Evolutionary conservation across 129 eudicot species (phyloP).

Genomic region (Glebionis coronaria): DNA sequence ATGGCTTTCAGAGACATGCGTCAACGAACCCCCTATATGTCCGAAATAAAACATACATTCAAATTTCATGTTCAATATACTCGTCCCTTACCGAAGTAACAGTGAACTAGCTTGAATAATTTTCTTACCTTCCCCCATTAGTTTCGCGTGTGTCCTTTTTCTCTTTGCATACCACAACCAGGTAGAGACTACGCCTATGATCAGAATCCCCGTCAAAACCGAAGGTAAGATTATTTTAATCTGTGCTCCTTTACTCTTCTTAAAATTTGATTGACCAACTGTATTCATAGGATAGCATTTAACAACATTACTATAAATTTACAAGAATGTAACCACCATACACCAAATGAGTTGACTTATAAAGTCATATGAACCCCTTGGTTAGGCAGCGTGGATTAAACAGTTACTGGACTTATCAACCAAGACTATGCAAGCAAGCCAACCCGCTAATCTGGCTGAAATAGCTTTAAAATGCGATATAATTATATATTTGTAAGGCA

Average conservation of each 20-base stretch:
- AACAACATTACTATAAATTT: background rate
- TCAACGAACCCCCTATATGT: background rate
- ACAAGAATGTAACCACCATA: background rate
- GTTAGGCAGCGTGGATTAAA: too few relatives aligned
- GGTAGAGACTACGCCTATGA: slow-evolving; percentile 29
- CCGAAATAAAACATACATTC: background rate
- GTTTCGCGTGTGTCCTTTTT: slow-evolving; percentile 16
- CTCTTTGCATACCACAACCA: slow-evolving; percentile 7
- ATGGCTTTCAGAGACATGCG: slow-evolving; percentile 7
- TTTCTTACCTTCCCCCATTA: slow-evolving; percentile 17
- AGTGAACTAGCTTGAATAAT: too few relatives aligned
- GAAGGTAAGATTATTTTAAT: slow-evolving; percentile 16
- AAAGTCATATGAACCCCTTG: too few relatives aligned
- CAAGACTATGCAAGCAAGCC: too few relatives aligned
- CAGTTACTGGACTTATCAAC: too few relatives aligned
- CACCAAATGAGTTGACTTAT: background rate
- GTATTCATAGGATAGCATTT: slow-evolving; percentile 6
- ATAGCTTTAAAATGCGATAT: too few relatives aligned
- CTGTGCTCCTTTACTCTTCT: slow-evolving; percentile 20
- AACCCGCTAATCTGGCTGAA: too few relatives aligned
- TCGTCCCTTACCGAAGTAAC: background rate
- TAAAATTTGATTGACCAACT: slow-evolving; percentile 2
- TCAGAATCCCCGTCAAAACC: slow-evolving; percentile 11
- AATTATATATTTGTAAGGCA: too few relatives aligned
- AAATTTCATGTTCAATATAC: background rate